Percentiles rank a stretch among this genome's conserved stretches.
Evolutionary conservation across 2,329 filamentous ascomycete species (phyloP).

Genomic region (Ustulina deusta): DNA sequence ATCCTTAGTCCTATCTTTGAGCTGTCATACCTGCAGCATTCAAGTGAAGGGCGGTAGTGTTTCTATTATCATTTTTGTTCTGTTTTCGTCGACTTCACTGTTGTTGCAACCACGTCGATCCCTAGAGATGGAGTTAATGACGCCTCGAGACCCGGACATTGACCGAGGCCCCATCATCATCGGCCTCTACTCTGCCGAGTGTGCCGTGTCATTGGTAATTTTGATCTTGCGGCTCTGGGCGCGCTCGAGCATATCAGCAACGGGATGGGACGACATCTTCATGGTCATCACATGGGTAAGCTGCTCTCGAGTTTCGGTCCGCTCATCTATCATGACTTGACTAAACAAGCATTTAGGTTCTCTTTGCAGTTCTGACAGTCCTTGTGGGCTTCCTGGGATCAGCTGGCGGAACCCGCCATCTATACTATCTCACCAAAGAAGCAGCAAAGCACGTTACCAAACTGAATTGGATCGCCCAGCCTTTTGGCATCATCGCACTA

Average conservation of each 20-base stretch:
- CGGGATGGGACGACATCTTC: conserved; percentile 26
- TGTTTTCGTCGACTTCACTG: no score
- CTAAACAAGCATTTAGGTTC: conserved; percentile 11
- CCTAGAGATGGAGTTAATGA: no score
- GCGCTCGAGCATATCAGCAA: background rate
- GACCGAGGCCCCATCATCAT: background rate
- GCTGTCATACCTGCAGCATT: no score
- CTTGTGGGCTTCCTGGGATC: background rate
- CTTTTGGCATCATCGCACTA: conserved; percentile 11
- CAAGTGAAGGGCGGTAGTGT: no score
- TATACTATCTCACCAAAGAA: background rate
- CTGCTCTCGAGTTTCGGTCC: background rate
- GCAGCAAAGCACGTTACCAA: conserved; percentile 1
- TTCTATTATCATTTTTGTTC: no score
- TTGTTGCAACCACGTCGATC: no score
- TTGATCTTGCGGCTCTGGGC: conserved; percentile 5
- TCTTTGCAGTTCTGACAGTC: conserved; percentile 10
- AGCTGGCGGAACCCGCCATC: background rate
- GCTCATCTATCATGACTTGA: no score
- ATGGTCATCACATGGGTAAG: conserved; percentile 33
- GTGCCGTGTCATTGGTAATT: background rate
- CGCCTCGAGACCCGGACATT: background rate
- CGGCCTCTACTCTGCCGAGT: background rate
- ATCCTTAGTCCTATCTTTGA: no score
- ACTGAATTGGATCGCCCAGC: conserved; percentile 18